phyloP scores from a whole-genome alignment of 2,329 filamentous ascomycete genomes.

The Fusarium dimerum region DNA sequence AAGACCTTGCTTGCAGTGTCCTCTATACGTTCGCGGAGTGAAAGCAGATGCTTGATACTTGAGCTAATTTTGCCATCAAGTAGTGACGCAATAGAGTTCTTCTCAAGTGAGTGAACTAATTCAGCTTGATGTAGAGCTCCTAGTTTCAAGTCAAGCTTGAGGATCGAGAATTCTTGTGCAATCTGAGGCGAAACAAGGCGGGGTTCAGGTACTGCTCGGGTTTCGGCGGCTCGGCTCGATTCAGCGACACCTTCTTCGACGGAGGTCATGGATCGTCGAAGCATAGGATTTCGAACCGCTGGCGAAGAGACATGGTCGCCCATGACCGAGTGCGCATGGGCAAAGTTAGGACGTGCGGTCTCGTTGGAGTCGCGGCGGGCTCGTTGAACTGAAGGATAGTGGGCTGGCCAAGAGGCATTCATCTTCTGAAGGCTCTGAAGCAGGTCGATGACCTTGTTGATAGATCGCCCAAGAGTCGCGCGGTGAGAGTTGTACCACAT shows the following conservation, averaged over 20 bases:
- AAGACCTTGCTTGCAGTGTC: conserved; percentile 97
- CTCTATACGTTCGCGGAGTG: conserved; percentile 89
- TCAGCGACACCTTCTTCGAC: conserved; percentile 60
- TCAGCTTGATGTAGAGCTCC: conserved; percentile 84
- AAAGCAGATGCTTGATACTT: conserved; percentile 86
- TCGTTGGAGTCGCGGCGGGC: conserved; percentile 46
- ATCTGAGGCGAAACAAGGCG: conserved; percentile 89
- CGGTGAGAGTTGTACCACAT: conserved; percentile 94
- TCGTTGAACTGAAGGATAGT: conserved; percentile 84
- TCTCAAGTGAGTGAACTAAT: conserved; percentile 91
- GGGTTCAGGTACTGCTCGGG: conserved; percentile 66
- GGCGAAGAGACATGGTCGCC: conserved; percentile 45
- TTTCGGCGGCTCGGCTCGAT: conserved; percentile 71
- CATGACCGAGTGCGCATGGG: conserved; percentile 63
- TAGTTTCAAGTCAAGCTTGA: conserved; percentile 93
- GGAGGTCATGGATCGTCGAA: conserved; percentile 73
- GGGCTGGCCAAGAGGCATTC: conserved; percentile 90
- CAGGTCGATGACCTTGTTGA: conserved; percentile 82
- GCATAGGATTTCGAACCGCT: conserved; percentile 47
- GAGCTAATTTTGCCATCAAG: conserved; percentile 93
- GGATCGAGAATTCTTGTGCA: conserved; percentile 90
- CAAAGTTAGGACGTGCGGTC: conserved; percentile 60
- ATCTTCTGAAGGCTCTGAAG: conserved; percentile 82
- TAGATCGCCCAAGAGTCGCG: conserved; percentile 81
- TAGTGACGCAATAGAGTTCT: conserved; percentile 83